These are phyloP conservation scores for Trichosporon sp. DNA, from an alignment of 1,284 basidiomycete genomes.

Conservation along the genomic window DNA sequence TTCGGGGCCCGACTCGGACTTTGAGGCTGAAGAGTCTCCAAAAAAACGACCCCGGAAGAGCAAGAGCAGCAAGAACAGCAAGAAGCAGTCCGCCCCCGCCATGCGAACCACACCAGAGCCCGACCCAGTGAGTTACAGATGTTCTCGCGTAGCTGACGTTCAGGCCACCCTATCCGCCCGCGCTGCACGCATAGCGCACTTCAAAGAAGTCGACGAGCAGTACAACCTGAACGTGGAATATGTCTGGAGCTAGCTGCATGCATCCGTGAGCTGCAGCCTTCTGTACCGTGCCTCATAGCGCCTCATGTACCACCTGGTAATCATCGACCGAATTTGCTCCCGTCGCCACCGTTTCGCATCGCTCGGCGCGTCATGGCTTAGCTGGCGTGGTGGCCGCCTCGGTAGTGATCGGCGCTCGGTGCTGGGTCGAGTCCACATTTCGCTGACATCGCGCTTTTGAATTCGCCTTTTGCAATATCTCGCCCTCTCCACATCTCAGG, in stretches of 20 bases:
- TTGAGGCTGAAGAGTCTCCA: no score
- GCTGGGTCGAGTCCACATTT: not conserved
- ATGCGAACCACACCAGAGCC: not conserved
- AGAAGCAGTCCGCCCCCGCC: not conserved
- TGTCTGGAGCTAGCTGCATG: conserved; percentile 16
- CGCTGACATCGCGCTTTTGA: not conserved
- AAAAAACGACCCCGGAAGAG: not conserved
- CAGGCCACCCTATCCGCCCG: conserved; percentile 17
- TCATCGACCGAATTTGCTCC: not conserved
- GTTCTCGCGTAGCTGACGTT: not conserved
- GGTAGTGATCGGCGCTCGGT: conserved; percentile 10
- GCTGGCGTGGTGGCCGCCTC: not conserved
- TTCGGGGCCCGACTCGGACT: not conserved
- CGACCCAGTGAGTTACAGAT: not conserved
- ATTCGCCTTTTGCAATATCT: no score
- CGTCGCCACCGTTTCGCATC: conserved; percentile 10
- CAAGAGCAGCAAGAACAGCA: not conserved
- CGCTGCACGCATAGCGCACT: conserved; percentile 26
- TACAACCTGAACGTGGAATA: conserved; percentile 25
- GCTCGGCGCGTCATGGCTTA: not conserved
- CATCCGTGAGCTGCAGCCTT: not conserved
- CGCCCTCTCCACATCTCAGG: not conserved
- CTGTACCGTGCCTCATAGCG: not conserved
- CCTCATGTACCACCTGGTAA: not conserved
- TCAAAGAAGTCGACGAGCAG: conserved; percentile 26